Evolutionary conservation across 305 asterid species (phyloP).

Genomic region (Fraxinus floribunda): DNA sequence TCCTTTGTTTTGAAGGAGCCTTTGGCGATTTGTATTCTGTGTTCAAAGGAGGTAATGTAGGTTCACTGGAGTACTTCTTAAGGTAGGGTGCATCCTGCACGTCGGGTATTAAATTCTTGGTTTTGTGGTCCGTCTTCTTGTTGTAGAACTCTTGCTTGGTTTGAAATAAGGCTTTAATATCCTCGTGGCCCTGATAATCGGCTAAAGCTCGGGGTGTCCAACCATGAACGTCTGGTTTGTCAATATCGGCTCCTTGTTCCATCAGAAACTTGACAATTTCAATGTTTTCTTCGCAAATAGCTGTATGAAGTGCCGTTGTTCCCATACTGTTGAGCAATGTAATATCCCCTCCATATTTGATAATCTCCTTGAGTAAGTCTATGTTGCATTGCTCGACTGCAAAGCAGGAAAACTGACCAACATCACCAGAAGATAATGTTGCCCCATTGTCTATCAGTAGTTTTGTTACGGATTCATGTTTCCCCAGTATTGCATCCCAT

Average conservation of each 20-base stretch:
- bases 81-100: constrained; percentile 38
- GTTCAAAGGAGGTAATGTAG: constrained; percentile 31
- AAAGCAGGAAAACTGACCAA: constrained; percentile 57
- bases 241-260: constrained; percentile 59
- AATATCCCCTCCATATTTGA: constrained; percentile 59
- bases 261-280: constrained; percentile 58
- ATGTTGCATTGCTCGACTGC: constrained; percentile 64
- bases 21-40: constrained; percentile 13
- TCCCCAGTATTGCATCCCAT: constrained; percentile 69
- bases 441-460: constrained; percentile 62
- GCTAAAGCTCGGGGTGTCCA: constrained; percentile 79
- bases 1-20: constrained; percentile 26
- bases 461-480: constrained; percentile 46
- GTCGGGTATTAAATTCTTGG: constrained; percentile 18
- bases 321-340: constrained; percentile 46
- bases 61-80: constrained; percentile 62
- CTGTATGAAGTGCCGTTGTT: constrained; percentile 72
- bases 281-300: constrained; percentile 57
- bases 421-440: constrained; percentile 53
- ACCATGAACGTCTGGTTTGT: constrained; percentile 55
- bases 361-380: constrained; percentile 55
- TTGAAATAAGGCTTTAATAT: constrained; percentile 48
- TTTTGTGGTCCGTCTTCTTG: background rate
- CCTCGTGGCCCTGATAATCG: constrained; percentile 57
- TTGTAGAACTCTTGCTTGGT: constrained; percentile 25